Evolutionary conservation across 2,329 filamentous ascomycete species (phyloP), one percentile per base, ranked within the genome.

Genomic region (Cladosporium sp.): DNA sequence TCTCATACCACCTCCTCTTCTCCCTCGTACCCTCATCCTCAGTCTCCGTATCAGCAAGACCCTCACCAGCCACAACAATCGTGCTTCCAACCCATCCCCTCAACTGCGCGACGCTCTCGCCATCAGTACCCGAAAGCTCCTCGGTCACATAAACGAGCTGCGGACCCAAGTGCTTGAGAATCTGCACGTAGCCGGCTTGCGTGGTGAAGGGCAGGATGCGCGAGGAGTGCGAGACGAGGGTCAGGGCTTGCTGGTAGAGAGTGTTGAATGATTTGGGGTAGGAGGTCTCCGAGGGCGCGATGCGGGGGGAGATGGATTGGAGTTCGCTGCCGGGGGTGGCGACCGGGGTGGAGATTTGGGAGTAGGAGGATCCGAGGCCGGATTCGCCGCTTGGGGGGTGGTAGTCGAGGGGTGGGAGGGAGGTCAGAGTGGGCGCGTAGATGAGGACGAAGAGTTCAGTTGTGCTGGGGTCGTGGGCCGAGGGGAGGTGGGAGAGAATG

Each of bases 131-230:
- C 13, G 71, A 71, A n/a, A 77, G 70, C 53, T 90, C 86, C 28
- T 97, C 85, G 2, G 91, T 92, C 13, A 97, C 84, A 75, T 98
- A 98, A 36, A 97, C 87, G 28, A 94, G 83, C 66, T 96, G 91
- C 0, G 94, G 94, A 43, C 89, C 87, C 7, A 98, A 83, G 76
- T 97, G 92, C 60, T 92, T 90, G 30, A 97, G 85, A 71, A 97
- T 92, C 75, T 96, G 91, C 4, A 92, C 86, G 75, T 95, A 91
- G 54, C 93, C 93, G 30, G 87, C 89, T n/a, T 86, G 81, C 0
- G 92, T 91, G 13, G 89, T 95, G 75, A 97, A 98, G 0, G 93
- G 93, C 74, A 98, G 85, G 65, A 97, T 90, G 85, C 93, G 93
- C 51, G 86, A 89, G 51, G 95, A 90, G 74, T 92, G 91, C 71